phyloP scores from a whole-genome alignment of 257 asterid species.

The Solanum pennellii region DNA sequence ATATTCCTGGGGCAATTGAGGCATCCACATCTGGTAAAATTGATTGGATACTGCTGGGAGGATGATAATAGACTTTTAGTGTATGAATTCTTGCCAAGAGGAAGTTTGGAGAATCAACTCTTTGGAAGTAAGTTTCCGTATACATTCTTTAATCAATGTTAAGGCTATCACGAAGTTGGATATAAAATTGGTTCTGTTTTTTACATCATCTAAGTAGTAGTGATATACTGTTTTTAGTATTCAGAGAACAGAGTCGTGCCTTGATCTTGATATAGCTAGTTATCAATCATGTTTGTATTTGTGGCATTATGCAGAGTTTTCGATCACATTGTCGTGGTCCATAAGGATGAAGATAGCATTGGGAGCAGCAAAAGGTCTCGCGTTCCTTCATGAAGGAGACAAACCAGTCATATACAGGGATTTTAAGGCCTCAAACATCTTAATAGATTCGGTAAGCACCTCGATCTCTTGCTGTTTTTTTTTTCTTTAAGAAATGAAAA shows the following conservation, averaged over 20 bases:
- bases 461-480: not conserved
- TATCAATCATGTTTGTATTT: not conserved
- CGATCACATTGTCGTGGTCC: not conserved
- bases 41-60: conserved; percentile 6
- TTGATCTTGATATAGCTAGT: not conserved
- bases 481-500: not conserved
- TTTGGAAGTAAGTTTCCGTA: not conserved
- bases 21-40: conserved; percentile 3
- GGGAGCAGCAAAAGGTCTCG: conserved; percentile 5
- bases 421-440: conserved; percentile 3
- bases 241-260: not conserved
- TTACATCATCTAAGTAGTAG: not conserved
- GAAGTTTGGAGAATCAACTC: conserved; percentile 4
- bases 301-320: not conserved
- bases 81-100: not conserved
- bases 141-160: not conserved
- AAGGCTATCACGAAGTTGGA: not conserved
- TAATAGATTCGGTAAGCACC: not conserved
- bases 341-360: conserved; percentile 4
- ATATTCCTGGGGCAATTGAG: not conserved
- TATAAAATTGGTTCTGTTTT: not conserved
- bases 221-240: not conserved
- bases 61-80: not conserved
- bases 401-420: conserved; percentile 6
- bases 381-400: conserved; percentile 4